phyloP scores from a whole-genome alignment of 2,329 filamentous ascomycete genomes.

The Macrophomina pseudophaseolina region DNA sequence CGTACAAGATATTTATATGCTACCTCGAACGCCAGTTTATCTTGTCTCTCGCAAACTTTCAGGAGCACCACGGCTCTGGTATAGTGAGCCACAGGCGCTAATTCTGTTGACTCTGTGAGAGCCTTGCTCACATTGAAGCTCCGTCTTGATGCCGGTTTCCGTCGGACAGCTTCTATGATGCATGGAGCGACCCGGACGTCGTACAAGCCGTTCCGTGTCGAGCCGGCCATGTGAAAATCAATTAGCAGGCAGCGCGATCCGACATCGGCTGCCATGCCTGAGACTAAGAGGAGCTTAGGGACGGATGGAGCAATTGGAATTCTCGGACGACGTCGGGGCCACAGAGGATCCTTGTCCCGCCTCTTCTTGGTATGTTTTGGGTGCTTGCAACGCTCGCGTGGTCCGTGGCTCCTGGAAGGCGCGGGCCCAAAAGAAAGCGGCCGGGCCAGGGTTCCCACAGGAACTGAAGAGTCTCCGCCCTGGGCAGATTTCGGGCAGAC shows the following conservation, averaged over 20 bases:
- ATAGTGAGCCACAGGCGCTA: slow-evolving; percentile 53
- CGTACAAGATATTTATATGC: slow-evolving; percentile 24
- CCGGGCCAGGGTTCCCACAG: background rate
- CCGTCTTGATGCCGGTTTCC: slow-evolving; percentile 8
- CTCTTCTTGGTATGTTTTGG: slow-evolving; percentile 13
- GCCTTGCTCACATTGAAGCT: slow-evolving; percentile 21
- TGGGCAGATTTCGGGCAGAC: background rate
- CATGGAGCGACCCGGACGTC: slow-evolving; percentile 26
- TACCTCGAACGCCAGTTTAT: slow-evolving; percentile 11
- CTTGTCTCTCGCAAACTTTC: slow-evolving; percentile 2
- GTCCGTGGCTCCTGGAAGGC: slow-evolving; percentile 22
- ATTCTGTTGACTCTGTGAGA: slow-evolving; percentile 11
- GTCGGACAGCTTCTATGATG: slow-evolving; percentile 14
- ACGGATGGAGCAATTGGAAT: slow-evolving; percentile 19
- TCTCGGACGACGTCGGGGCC: background rate
- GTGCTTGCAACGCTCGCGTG: slow-evolving; percentile 12
- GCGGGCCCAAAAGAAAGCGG: background rate
- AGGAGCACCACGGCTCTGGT: slow-evolving; percentile 36
- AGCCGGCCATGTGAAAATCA: slow-evolving; percentile 22
- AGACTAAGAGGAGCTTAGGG: slow-evolving; percentile 20
- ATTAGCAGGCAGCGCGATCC: slow-evolving; percentile 6
- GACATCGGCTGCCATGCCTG: slow-evolving; percentile 16
- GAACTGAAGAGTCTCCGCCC: slow-evolving; percentile 2
- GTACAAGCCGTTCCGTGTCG: slow-evolving; percentile 23
- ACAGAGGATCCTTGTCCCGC: background rate